Evolutionary conservation across 345 rosid species (phyloP), one percentile per base, ranked within the genome.

Genomic region (Kandelia obovata): DNA sequence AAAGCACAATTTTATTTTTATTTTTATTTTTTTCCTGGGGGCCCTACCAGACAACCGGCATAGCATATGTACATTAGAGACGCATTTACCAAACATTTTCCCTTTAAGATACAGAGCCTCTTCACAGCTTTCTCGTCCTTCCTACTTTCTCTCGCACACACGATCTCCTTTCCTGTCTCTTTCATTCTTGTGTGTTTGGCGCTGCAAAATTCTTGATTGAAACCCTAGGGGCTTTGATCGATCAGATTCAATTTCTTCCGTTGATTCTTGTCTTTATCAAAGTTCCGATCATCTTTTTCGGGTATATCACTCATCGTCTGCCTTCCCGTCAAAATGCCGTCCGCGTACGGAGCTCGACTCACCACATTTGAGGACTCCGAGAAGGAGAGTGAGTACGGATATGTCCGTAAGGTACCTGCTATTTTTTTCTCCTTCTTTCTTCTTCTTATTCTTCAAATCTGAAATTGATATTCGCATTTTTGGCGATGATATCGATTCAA

Each of bases 301-400:
- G 30, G 5, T 17, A 55, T 5, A 9, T 39, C 47, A 10, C 47
- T 11, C 16, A 9, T 11, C 4, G 16, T 39, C 47, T 9, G 16
- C 16, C 47, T 9, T 43, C 49, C 49, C 5, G 49, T 56, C 1
- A 78, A 82, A 80, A 96, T 96, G 99, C 90, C 97, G 75, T 77
- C 98, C 19, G 88, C 81, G 53, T 89, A 96, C 81, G 97, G 90
- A 82, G 88, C 87, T 51, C 86, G 94, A 61, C 75, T 96, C 77
- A 96, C 99, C 20, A 89, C 99, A 16, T 96, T 96, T 66, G 99
- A 96, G 79, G 99, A 96, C 68, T 77, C 89, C 23, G 99, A 96
- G 87, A 92, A 92, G 81, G 99, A 96, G 88, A 92, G 98, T 83
- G 98, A 96, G 87, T 92, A 90, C 76, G 99, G 99, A 61, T 92